These are phyloP conservation scores for Picochlorum sp. DNA, from an alignment of 139 green algal genomes.

Conservation along the genomic window DNA sequence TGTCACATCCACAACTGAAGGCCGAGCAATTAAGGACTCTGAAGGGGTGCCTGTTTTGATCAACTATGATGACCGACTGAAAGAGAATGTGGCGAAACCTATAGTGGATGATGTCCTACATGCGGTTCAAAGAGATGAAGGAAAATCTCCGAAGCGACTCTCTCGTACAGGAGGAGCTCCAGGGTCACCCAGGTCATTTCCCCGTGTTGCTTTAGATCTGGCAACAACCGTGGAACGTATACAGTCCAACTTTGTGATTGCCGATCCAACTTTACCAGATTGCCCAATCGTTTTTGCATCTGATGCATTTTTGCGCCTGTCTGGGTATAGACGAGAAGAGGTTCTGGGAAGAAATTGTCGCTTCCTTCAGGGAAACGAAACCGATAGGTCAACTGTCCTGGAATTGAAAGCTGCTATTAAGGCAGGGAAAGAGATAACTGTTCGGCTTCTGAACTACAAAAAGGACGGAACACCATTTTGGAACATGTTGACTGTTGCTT, in stretches of 20 bases:
- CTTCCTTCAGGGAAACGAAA: constrained; percentile 76
- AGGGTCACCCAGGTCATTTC: constrained; percentile 25
- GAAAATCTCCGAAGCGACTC: constrained; percentile 13
- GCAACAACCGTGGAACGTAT: constrained; percentile 96
- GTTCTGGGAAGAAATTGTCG: constrained; percentile 92
- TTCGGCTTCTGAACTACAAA: constrained; percentile 93
- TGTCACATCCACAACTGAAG: constrained; percentile 91
- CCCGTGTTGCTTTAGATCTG: constrained; percentile 83
- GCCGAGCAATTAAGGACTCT: constrained; percentile 28
- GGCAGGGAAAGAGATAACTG: constrained; percentile 59
- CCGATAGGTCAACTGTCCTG: constrained; percentile 59
- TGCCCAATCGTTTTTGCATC: constrained; percentile 94
- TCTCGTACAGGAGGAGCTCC: constrained; percentile 1
- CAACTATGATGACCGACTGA: constrained; percentile 75
- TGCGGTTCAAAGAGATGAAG: constrained; percentile 45
- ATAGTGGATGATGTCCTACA: constrained; percentile 70
- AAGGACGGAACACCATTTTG: constrained; percentile 80
- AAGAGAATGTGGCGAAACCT: constrained; percentile 59
- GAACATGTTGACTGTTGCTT: constrained; percentile 96
- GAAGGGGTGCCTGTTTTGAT: constrained; percentile 61
- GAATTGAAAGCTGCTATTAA: constrained; percentile 70
- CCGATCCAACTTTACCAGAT: constrained; percentile 90
- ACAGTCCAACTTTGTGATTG: constrained; percentile 93
- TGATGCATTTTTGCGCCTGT: constrained; percentile 87
- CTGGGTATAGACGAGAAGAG: constrained; percentile 84